Evolutionary conservation across 2,329 filamentous ascomycete genomes (phyloP), one percentile per base, ranked within the genome.

Genomic region (Calonectria ilicicola): DNA sequence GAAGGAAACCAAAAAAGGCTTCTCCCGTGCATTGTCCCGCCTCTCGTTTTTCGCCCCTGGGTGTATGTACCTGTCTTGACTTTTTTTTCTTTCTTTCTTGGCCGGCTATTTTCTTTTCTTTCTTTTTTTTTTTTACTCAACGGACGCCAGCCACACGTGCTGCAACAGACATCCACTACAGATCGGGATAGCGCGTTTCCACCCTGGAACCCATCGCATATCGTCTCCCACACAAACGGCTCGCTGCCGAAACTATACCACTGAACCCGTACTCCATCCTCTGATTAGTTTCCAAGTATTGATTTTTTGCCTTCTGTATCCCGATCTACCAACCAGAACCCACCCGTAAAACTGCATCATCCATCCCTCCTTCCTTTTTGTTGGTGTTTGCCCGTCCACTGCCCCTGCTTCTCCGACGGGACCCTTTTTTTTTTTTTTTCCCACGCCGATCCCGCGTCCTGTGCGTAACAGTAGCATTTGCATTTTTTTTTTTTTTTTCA

Each of bases 1-100:
- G 38, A 63, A 63, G 27, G n/a, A 53, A 67, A 47, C 51, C 49
- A 67, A 67, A 67, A 67, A 35, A 67, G 29, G 51, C 65, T 44
- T 67, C 51, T 44, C 40, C 35, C 49, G 63, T 42, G 27, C 42
- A 42, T 68, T 49, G 44, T 64, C 44, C 47, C 46, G 56, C 23
- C 27, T 49, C 27, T 49, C 40, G 42, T 32, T 44, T 65, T 35
- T 65, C n/a, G n/a, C n/a, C n/a, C n/a, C n/a, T n/a, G n/a, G n/a
- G n/a, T n/a, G n/a, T n/a, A n/a, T n/a, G n/a, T n/a, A n/a, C n/a
- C n/a, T n/a, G n/a, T 65, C 46, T 32, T 32, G 5, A 5, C 9
- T 35, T 35, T 35, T 35, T 35, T 35, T 35, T 35, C 12, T 35
- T 32, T 32, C 12, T 35, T 12, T 10, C 12, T 23, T 21, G 44